phyloP scores from a whole-genome alignment of 2,329 filamentous ascomycete genomes.

The Fusarium sp. region DNA sequence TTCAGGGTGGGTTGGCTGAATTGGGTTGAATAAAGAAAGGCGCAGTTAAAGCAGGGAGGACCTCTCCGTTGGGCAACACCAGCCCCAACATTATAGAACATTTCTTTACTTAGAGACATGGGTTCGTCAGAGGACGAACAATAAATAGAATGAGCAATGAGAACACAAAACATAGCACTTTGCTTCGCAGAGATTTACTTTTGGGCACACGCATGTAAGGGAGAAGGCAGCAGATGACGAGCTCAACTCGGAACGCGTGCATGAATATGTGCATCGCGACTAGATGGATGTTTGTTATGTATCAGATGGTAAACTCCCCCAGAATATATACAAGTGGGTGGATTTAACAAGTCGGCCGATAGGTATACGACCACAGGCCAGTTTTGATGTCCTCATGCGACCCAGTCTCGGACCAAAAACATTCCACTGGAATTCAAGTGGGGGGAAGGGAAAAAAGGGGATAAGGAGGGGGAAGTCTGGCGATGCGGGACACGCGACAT shows the following conservation, averaged over 20 bases:
- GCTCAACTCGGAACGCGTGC: not conserved
- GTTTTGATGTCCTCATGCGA: constrained; percentile 29
- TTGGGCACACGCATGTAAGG: not conserved
- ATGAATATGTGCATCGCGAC: not conserved
- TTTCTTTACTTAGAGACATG: constrained; percentile 33
- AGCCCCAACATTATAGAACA: constrained; percentile 38
- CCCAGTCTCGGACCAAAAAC: constrained; percentile 21
- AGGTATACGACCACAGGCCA: constrained; percentile 13
- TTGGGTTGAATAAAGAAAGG: constrained; percentile 28
- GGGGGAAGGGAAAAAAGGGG: constrained; percentile 23
- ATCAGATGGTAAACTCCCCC: not conserved
- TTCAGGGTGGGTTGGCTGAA: constrained; percentile 26
- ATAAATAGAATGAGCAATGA: constrained; percentile 41
- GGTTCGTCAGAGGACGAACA: constrained; percentile 33
- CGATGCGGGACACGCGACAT: constrained; percentile 27
- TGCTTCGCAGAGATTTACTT: not conserved
- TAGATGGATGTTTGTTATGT: constrained; percentile 18
- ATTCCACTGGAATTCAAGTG: constrained; percentile 36
- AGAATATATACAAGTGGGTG: not conserved
- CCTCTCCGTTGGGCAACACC: constrained; percentile 18
- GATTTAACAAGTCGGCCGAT: constrained; percentile 2
- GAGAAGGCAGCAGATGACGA: not conserved
- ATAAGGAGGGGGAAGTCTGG: constrained; percentile 6
- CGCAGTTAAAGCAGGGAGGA: constrained; percentile 34
- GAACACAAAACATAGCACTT: not conserved